Conservation (phyloP, 805 yeast genomes). For the Lachancea sp. region DNA sequence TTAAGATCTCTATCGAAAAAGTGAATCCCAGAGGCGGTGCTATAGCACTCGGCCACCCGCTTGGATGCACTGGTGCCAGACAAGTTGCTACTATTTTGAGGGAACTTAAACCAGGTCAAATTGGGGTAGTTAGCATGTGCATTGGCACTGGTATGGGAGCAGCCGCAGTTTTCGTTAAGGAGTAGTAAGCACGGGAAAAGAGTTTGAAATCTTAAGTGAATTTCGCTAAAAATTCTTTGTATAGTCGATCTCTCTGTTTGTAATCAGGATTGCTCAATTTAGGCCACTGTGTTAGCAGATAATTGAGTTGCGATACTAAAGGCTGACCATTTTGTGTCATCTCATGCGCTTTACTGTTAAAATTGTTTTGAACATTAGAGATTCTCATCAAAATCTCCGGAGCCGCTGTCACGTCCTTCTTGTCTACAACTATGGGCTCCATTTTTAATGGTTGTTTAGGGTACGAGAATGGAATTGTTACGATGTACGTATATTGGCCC, state of each 20-base stretch:
- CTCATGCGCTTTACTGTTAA: constrained; percentile 19
- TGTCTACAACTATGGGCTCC: constrained; percentile 3
- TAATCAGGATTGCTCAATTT: constrained; percentile 13
- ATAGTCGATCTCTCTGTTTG: constrained; percentile 14
- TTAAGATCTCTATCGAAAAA: constrained; percentile 59
- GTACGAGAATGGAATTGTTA: constrained; percentile 23
- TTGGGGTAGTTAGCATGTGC: constrained; percentile 95
- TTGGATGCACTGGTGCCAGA: constrained; percentile 88
- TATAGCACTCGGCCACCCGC: constrained; percentile 92
- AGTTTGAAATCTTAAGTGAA: neutral
- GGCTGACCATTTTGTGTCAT: constrained; percentile 13
- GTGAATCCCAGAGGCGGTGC: constrained; percentile 96
- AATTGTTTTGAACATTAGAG: constrained; percentile 17
- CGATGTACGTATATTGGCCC: constrained; percentile 11
- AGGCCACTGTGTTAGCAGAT: constrained; percentile 17
- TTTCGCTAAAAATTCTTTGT: constrained; percentile 14
- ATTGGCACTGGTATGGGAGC: constrained; percentile 99
- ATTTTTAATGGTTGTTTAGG: constrained; percentile 22
- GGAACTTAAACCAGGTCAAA: constrained; percentile 69
- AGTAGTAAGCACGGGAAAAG: constrained; percentile 34
- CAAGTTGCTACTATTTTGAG: constrained; percentile 84
- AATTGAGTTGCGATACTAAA: constrained; percentile 23
- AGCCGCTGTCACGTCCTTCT: neutral
- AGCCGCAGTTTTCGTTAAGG: constrained; percentile 78
- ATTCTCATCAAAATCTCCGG: no score